A percentile compares a stretch with the other conserved stretches of the same genome.
Conservation (phyloP, 2,329 filamentous ascomycete genomes). For the Aspergillus eucalypticola region DNA sequence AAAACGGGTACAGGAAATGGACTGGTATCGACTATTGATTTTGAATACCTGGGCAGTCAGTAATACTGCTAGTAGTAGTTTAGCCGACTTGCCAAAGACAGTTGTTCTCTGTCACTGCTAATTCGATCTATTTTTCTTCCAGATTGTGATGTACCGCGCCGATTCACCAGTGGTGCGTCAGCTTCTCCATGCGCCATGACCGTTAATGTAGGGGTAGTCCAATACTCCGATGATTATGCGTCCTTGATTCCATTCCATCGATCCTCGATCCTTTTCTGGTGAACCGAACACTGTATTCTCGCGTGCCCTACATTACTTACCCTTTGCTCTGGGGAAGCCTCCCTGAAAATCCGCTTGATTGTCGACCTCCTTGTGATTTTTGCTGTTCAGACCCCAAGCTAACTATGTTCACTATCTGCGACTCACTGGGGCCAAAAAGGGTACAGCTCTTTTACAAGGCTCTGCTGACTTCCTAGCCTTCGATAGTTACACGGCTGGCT, state of each 20-base stretch:
- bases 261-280: neutral
- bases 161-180: neutral
- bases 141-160: conserved; percentile 1
- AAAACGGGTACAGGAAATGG: neutral
- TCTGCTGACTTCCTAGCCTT: neutral
- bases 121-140: neutral
- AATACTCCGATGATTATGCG: conserved; percentile 8
- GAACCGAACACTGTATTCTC: neutral
- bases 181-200: conserved; percentile 5
- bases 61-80: neutral
- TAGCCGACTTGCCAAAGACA: neutral
- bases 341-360: neutral
- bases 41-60: neutral
- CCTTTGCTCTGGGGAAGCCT: neutral
- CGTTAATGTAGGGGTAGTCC: conserved; percentile 7
- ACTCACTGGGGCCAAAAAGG: conserved; percentile 1
- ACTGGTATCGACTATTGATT: conserved; percentile 3
- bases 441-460: neutral
- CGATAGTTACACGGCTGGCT: neutral
- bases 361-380: neutral
- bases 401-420: neutral
- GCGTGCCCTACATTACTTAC: neutral
- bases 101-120: neutral
- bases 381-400: conserved; percentile 3
- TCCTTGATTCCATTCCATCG: neutral